Evolutionary conservation across 1,284 basidiomycete genomes (phyloP), one percentile per base, ranked within the genome.

Genomic region (Rhodotorula sp.): DNA sequence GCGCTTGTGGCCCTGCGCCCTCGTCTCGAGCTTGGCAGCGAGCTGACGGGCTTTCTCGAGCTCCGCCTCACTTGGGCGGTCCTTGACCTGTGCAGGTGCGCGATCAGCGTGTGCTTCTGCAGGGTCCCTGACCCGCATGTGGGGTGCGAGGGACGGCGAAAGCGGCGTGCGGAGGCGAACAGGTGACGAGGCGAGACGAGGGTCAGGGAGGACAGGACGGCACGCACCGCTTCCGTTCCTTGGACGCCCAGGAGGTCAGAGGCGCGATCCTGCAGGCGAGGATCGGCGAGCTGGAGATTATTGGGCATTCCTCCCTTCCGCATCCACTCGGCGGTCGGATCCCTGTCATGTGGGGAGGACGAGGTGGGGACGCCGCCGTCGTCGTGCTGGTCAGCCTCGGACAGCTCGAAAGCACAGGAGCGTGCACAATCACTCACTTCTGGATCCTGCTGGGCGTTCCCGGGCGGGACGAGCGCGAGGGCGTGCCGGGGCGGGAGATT

Each of bases 241-340:
- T 27, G 21, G 4, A n/a, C 10, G 25, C 65, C 65, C n/a, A 67
- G 21, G 17, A 67, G n/a, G 59, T 67, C 65, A 34, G 27, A 49
- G 17, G 64, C 62, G 21, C 7, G 85, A 69, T 82, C 81, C 67
- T 71, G 70, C 48, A 53, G 45, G n/a, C 48, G 42, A 41, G 61
- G 61, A 25, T 55, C 48, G 54, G 19, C 44, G 34, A 61, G 45
- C 46, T 41, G 41, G 66, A 45, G 55, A 48, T 65, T 60, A 62
- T 53, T 67, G 53, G 63, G 58, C 45, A 54, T 54, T 16, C 53
- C 53, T 16, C 25, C 53, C 41, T 34, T 49, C 12, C 17, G 49
- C 25, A 60, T 27, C 25, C 25, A 60, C 8, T 19, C 27, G 27
- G 48, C 59, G 8, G 46, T 41, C 10, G 59, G 59, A 46, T 60